A percentile compares a stretch with the other conserved stretches of the same genome.
Evolutionary conservation across 805 yeast genomes (phyloP).

Genomic region (Kurtzmaniella fragi): DNA sequence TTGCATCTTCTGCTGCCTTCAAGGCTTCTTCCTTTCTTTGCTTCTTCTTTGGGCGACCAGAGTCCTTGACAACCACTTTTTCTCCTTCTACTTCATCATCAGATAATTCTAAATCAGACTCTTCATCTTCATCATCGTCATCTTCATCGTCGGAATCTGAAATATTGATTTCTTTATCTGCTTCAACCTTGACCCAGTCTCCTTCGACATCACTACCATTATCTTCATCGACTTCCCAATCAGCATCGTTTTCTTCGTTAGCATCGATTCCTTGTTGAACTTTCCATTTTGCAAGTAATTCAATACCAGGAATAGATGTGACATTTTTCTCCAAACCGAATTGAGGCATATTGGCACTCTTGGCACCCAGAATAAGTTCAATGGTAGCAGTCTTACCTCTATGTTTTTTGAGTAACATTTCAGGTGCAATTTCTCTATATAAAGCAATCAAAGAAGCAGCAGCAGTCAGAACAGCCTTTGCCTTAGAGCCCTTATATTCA

Average conservation of each 20-base stretch:
- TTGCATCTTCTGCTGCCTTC: slow-evolving; percentile 26
- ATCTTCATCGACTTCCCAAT: slow-evolving; percentile 58
- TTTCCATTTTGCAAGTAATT: slow-evolving; percentile 84
- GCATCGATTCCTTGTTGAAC: slow-evolving; percentile 51
- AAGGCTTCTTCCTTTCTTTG: not conserved
- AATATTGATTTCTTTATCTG: slow-evolving; percentile 69
- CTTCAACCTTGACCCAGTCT: slow-evolving; percentile 87
- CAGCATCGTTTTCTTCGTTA: slow-evolving; percentile 48
- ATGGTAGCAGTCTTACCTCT: slow-evolving; percentile 90
- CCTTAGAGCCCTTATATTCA: slow-evolving; percentile 87
- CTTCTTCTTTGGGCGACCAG: slow-evolving; percentile 9
- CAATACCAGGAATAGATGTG: slow-evolving; percentile 87
- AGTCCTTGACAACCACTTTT: slow-evolving; percentile 24
- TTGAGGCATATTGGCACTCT: slow-evolving; percentile 31
- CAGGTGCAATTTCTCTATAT: slow-evolving; percentile 94
- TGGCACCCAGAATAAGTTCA: slow-evolving; percentile 51
- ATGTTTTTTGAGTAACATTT: slow-evolving; percentile 84
- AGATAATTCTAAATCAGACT: slow-evolving; percentile 27
- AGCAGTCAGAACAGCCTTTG: slow-evolving; percentile 92
- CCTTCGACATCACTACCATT: slow-evolving; percentile 65
- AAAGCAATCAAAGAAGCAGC: slow-evolving; percentile 82
- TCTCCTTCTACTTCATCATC: slow-evolving; percentile 16
- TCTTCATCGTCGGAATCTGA: slow-evolving; percentile 28
- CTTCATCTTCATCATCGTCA: slow-evolving; percentile 25
- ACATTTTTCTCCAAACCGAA: slow-evolving; percentile 72